These are phyloP conservation scores for Pseudozyma tsukubaensis DNA, from an alignment of 1,284 basidiomycete species.

Conservation along the genomic window DNA sequence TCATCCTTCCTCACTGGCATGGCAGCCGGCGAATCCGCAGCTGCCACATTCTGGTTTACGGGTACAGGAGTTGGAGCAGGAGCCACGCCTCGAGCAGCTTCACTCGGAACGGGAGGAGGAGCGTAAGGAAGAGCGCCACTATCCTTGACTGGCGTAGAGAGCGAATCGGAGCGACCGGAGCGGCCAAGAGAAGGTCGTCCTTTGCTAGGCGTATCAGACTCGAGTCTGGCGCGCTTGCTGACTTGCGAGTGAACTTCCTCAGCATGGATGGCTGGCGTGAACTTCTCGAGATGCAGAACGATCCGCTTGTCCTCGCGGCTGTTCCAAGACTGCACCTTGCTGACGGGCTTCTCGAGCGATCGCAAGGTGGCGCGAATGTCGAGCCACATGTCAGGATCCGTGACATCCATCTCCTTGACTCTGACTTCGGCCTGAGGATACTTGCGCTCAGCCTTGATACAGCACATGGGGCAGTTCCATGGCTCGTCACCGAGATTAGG, in stretches of 20 bases:
- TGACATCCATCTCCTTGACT: constrained; percentile 58
- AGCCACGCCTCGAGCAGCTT: constrained; percentile 27
- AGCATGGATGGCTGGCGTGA: constrained; percentile 61
- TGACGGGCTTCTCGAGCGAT: constrained; percentile 60
- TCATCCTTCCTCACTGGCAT: constrained; percentile 20
- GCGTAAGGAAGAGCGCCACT: constrained; percentile 24
- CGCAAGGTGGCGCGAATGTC: constrained; percentile 64
- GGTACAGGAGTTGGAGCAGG: constrained; percentile 20
- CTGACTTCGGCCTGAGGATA: constrained; percentile 66
- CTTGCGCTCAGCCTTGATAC: constrained; percentile 64
- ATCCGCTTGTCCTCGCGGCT: constrained; percentile 55
- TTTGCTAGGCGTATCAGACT: constrained; percentile 41
- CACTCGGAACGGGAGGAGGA: constrained; percentile 38
- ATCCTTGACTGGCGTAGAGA: constrained; percentile 34
- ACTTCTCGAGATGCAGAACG: constrained; percentile 62
- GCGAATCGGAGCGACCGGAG: constrained; percentile 32
- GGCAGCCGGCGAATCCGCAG: constrained; percentile 17
- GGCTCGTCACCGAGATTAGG: constrained; percentile 51
- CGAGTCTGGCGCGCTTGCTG: constrained; percentile 37
- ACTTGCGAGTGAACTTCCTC: constrained; percentile 46
- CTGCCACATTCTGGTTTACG: constrained; percentile 9
- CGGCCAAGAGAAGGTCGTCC: constrained; percentile 30
- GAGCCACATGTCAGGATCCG: constrained; percentile 58
- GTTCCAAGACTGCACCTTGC: constrained; percentile 60
- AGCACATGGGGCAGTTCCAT: constrained; percentile 68